Percentiles rank a stretch among this genome's conserved stretches.
These are phyloP conservation scores for Trichocladium uniseriatum DNA, from an alignment of 495 filamentous ascomycete genomes.

Conservation along the genomic window DNA sequence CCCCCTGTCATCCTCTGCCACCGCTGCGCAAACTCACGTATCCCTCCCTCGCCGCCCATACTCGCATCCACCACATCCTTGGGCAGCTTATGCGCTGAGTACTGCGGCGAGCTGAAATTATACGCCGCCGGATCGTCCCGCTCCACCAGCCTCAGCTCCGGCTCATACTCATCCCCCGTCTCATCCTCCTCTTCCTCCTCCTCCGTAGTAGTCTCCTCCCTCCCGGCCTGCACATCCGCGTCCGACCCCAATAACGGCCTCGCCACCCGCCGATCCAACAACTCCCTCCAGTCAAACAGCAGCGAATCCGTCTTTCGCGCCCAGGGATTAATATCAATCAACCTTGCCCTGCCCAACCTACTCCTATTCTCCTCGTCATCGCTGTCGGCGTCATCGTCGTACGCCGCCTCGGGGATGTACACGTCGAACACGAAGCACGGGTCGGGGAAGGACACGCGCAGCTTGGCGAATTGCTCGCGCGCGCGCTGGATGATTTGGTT, in stretches of 20 bases:
- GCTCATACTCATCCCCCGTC: conserved; percentile 45
- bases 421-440: conserved; percentile 80
- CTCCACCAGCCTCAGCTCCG: conserved; percentile 74
- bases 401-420: conserved; percentile 72
- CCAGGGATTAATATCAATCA: conserved; percentile 96
- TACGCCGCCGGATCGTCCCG: conserved; percentile 81
- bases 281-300: conserved; percentile 83
- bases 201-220: conserved; percentile 19
- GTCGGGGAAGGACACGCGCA: conserved; percentile 75
- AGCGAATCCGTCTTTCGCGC: conserved; percentile 80
- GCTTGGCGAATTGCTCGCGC: conserved; percentile 59
- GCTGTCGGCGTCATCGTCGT: conserved; percentile 41
- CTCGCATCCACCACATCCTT: conserved; percentile 91
- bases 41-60: conserved; percentile 56
- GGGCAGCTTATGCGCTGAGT: conserved; percentile 91
- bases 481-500: conserved; percentile 52
- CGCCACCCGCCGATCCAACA: conserved; percentile 60
- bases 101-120: conserved; percentile 73
- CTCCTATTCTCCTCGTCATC: conserved; percentile 46
- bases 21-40: conserved; percentile 77
- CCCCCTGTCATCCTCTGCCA: conserved; percentile 63
- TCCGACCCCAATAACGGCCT: conserved; percentile 34
- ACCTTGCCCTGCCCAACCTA: conserved; percentile 51
- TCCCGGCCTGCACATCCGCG: conserved; percentile 30
- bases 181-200: conserved; percentile 31